A percentile compares a stretch with the other conserved stretches of the same genome.
These are phyloP conservation scores for Magnolia officinalis DNA, from an alignment of 164 flowering plant species.

Conservation along the genomic window DNA sequence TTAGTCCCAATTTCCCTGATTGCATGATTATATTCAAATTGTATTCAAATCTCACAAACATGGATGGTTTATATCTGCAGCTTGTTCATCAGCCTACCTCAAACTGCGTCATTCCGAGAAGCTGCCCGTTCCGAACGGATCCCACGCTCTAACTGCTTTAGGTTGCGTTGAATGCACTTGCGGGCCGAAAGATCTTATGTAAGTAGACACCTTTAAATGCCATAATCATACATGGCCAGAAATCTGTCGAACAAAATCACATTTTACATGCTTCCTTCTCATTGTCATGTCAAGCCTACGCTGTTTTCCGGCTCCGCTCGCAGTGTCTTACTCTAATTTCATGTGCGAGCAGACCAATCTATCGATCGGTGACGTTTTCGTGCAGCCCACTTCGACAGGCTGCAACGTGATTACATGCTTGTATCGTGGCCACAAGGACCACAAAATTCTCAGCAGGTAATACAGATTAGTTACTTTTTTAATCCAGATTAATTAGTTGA, in stretches of 20 bases:
- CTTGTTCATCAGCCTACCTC: constrained; percentile 31
- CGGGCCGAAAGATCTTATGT: constrained; percentile 24
- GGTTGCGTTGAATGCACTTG: constrained; percentile 30
- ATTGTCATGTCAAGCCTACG: constrained; percentile 1
- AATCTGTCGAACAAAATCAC: neutral
- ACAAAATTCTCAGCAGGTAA: constrained; percentile 18
- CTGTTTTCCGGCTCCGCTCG: constrained; percentile 13
- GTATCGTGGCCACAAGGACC: constrained; percentile 28
- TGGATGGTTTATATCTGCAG: constrained; percentile 12
- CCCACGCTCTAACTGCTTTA: constrained; percentile 31
- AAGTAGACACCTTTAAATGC: neutral
- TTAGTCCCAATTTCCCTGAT: no score
- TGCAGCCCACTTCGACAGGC: constrained; percentile 6
- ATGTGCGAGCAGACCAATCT: constrained; percentile 26
- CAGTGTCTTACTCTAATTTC: constrained; percentile 21
- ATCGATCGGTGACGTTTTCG: constrained; percentile 19
- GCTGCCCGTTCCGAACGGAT: constrained; percentile 28
- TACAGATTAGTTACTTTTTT: neutral
- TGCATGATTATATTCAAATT: no score
- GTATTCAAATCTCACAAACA: neutral
- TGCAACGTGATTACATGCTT: constrained; percentile 25
- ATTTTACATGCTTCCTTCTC: neutral
- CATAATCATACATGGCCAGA: neutral
- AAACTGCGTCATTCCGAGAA: constrained; percentile 22
- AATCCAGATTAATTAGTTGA: neutral